Evolutionary conservation across 23 red algal species (phyloP).

Genomic region (Cyanidium caldarium): DNA sequence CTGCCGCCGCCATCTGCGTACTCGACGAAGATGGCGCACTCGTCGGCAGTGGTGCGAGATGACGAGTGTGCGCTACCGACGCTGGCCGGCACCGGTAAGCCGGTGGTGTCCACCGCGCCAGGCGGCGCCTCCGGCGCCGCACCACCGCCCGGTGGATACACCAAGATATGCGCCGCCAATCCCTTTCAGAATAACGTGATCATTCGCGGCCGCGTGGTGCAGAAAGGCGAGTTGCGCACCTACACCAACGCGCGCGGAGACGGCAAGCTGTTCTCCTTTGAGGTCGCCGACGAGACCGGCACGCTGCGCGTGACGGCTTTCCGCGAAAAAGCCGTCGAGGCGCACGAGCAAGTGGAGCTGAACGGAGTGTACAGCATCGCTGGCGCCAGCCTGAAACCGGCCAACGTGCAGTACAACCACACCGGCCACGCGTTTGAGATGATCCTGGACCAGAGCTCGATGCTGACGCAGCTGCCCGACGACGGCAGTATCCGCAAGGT

Average conservation of each 20-base stretch:
- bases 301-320: slow-evolving; percentile 78
- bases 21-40: not conserved
- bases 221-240: slow-evolving; percentile 53
- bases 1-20: not conserved
- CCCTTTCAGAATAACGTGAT: slow-evolving; percentile 83
- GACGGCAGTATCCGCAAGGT: slow-evolving; percentile 48
- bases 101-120: no score
- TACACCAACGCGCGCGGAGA: slow-evolving; percentile 66
- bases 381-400: slow-evolving; percentile 50
- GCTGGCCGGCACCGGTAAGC: no score
- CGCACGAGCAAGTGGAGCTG: slow-evolving; percentile 47
- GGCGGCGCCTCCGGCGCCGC: no score
- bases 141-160: slow-evolving; percentile 13
- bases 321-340: slow-evolving; percentile 22
- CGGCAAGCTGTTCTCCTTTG: slow-evolving; percentile 81
- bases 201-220: slow-evolving; percentile 70
- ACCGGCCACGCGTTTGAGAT: slow-evolving; percentile 77
- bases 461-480: slow-evolving; percentile 33
- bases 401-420: slow-evolving; percentile 74
- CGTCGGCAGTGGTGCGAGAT: not conserved
- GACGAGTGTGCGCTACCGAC: no score
- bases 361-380: slow-evolving; percentile 53
- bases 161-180: slow-evolving; percentile 57
- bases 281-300: slow-evolving; percentile 67
- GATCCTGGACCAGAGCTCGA: slow-evolving; percentile 54